A percentile compares a stretch with the other conserved stretches of the same genome.
These are phyloP conservation scores for Cutaneotrichosporon sp. DNA, from an alignment of 1,284 basidiomycete species.

Conservation along the genomic window DNA sequence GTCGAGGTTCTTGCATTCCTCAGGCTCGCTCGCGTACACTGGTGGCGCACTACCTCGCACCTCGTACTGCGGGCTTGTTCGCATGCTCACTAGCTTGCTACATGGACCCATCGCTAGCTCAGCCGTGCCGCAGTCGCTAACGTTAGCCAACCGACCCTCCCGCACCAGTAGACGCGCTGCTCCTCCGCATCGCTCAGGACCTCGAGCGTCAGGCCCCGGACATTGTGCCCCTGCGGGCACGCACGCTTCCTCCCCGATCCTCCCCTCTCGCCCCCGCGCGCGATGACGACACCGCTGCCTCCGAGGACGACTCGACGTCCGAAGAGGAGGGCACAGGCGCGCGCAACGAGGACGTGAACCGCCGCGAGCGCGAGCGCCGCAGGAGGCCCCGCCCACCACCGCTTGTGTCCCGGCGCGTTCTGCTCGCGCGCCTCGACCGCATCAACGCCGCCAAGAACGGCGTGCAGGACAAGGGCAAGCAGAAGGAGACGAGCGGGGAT, in stretches of 20 bases:
- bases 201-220: constrained; percentile 35
- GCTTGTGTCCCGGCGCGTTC: constrained; percentile 15
- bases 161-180: constrained; percentile 35
- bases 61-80: too few species aligned
- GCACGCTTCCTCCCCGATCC: constrained; percentile 23
- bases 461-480: constrained; percentile 15
- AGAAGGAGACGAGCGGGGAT: constrained; percentile 11
- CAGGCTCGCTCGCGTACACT: background rate
- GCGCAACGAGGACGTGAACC: constrained; percentile 12
- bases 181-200: constrained; percentile 44
- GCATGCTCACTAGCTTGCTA: too few species aligned
- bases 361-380: constrained; percentile 1
- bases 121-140: background rate
- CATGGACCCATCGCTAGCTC: background rate
- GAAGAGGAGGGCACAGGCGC: constrained; percentile 5
- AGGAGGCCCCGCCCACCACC: constrained; percentile 4
- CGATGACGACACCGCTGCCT: background rate
- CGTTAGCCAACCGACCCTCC: constrained; percentile 33
- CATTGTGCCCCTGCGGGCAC: constrained; percentile 37
- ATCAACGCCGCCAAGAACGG: constrained; percentile 8
- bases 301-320: constrained; percentile 12
- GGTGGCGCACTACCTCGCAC: too few species aligned
- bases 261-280: constrained; percentile 30
- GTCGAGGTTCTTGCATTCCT: background rate
- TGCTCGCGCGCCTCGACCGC: constrained; percentile 17